Evolutionary conservation across 2,329 filamentous ascomycete genomes (phyloP).

Genomic region (Ambrosiella beaveri): DNA sequence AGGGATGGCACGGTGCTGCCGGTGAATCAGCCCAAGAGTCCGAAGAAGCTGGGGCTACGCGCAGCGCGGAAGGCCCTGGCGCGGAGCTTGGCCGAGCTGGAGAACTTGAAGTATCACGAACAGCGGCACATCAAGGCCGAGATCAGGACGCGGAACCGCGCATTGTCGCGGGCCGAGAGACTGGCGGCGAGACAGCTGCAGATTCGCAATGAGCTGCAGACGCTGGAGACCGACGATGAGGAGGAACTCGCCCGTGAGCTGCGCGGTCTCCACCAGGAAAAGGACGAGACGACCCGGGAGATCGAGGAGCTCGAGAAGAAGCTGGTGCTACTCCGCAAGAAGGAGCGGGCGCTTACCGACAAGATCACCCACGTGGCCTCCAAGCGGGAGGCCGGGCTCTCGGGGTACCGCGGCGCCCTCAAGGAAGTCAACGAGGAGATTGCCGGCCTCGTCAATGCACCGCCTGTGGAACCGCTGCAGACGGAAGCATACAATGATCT

Average conservation of each 20-base stretch:
- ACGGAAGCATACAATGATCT: constrained; percentile 23
- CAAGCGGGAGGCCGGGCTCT: constrained; percentile 51
- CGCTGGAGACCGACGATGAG: constrained; percentile 37
- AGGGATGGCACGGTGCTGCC: constrained; percentile 37
- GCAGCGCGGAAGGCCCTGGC: constrained; percentile 48
- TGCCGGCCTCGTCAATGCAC: constrained; percentile 37
- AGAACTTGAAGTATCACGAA: constrained; percentile 51
- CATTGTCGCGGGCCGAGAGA: constrained; percentile 38
- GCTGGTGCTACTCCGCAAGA: constrained; percentile 41
- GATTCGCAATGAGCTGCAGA: constrained; percentile 33
- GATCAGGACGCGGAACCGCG: constrained; percentile 36
- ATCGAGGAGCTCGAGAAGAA: constrained; percentile 50
- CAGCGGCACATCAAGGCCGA: constrained; percentile 40
- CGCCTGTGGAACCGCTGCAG: constrained; percentile 37
- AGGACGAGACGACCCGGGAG: constrained; percentile 36
- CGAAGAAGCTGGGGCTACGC: constrained; percentile 37
- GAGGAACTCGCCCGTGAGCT: constrained; percentile 45
- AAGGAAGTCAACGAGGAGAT: constrained; percentile 49
- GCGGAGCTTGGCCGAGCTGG: constrained; percentile 44
- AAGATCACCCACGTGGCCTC: constrained; percentile 47
- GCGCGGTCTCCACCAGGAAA: constrained; percentile 38
- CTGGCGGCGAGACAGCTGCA: constrained; percentile 33
- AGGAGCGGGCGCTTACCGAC: constrained; percentile 39
- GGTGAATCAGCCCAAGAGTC: constrained; percentile 35
- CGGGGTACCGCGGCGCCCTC: constrained; percentile 51